Base-by-base conservation (phyloP, 306 rosid species). In the Pueraria montana region DNA sequence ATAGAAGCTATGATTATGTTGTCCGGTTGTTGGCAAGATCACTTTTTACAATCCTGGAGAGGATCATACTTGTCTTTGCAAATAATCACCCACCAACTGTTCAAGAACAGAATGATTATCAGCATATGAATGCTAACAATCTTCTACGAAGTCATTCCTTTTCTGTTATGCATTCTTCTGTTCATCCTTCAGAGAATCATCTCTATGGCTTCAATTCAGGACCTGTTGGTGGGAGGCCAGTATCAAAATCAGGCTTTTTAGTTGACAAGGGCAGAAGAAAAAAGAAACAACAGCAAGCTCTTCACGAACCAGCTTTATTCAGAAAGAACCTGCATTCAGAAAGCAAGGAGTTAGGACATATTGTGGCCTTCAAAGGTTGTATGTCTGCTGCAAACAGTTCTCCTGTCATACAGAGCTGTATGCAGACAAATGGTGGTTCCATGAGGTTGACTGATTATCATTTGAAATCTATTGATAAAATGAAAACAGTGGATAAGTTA, bases 21-120 rank as follows among this genome's bases (percentile, higher is more conserved):
- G 92, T 94, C 10, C 91, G 97, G 63, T 90, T 96, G 86, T 80
- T 96, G 76, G 89, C 85, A 20, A 90, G 94, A 85, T 94, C 99
- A 5, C 88, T 92, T 14, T 90, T 94, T 70, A 94, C 98, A 1
- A 77, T 96, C 20, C 74, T 91, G 6, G 95, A 92, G 87, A 91
- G 97, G 89, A 89, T 96, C 84, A 84, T 94, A 69, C 58, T 79
- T 81, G 89, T 90, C 55, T 92, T 89, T 79, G 90, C 89, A 75
- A 86, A 65, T 67, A 76, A 63, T 55, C 88, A 72, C 56, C 69
- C 83, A 62, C 86, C 84, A 64, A 76, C 73, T 56, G 58, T 59
- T 49, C 87, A 72, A n/a, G 85, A 62, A 80, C 84, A 69, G 32
- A 61, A 53, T 73, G 86, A 72, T 36, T 74, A 68, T 42, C 86